Evolutionary conservation across 768 basidiomycete species (phyloP), one percentile per base, ranked within the genome.

Genomic region (Cubamyces lactineus): DNA sequence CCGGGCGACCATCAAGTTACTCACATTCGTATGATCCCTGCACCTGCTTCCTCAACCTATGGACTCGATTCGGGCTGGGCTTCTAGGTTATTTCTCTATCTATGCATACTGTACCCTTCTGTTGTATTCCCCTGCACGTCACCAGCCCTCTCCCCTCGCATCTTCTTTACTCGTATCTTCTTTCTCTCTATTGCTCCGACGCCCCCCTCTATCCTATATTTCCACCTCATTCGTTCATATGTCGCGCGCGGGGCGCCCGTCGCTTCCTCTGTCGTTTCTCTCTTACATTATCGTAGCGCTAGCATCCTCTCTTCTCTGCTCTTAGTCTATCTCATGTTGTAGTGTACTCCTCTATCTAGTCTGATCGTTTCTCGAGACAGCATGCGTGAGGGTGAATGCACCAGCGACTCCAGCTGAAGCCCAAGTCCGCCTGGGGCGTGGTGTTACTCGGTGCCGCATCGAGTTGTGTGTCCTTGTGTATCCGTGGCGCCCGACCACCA

Each of bases 81-180:
- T 16, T 30, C 28, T 52, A 53, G 41, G 43, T 53, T 60, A 60
- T 52, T 60, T 40, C 24, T 23, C 17, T 59, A 52, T 60, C 47
- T 53, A 60, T 53, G 50, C 40, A 16, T 53, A 53, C 50, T 24
- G 9, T 57, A 57, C 28, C 24, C 34, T 23, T 24, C 3, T 49
- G 16, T 47, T 40, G 7, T 46, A 21, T 30, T n/a, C 11, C 11
- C 47, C 15, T 40, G 5, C 39, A 2, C 19, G 3, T 34, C 8
- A 5, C n/a, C 24, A 2, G 30, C 24, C 8, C 39, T 11, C 39
- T 43, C 41, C 40, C 19, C 51, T 30, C 21, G 24, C 48, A 12
- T 40, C 13, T 41, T 6, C 41, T 16, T n/a, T 39, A 5, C n/a
- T 47, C 46, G 26, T 34, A 38, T 47, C 11, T 7, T 26, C 26